phyloP scores from a whole-genome alignment of 441 rosid genomes.

The Gossypium gossypioides region DNA sequence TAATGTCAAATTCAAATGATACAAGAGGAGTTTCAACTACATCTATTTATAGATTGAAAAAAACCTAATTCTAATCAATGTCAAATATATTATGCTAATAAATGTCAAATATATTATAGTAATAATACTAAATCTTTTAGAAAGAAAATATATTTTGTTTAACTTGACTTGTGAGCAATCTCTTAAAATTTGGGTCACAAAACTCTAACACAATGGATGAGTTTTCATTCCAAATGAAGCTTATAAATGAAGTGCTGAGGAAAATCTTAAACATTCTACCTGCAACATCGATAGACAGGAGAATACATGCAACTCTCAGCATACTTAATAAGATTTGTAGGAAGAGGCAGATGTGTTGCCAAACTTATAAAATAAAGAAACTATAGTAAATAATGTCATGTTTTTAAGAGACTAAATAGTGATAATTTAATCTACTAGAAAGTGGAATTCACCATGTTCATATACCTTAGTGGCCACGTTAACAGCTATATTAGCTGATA shows the following conservation, averaged over 20 bases:
- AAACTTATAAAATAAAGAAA: slow-evolving; percentile 27
- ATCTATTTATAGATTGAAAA: too few species aligned
- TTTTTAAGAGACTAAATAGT: too few species aligned
- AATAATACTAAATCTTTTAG: too few species aligned
- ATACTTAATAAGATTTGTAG: slow-evolving; percentile 40
- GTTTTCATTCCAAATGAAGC: background rate
- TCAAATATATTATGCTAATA: too few species aligned
- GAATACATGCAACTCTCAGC: slow-evolving; percentile 67
- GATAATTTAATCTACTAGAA: background rate
- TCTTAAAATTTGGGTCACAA: too few species aligned
- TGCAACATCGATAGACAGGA: slow-evolving; percentile 45
- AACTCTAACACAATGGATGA: background rate
- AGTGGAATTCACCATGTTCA: slow-evolving; percentile 39
- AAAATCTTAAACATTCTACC: slow-evolving; percentile 16
- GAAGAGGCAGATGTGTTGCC: slow-evolving; percentile 54
- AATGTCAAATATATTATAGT: too few species aligned
- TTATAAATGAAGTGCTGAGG: background rate
- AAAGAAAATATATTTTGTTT: too few species aligned
- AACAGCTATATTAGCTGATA: slow-evolving; percentile 54
- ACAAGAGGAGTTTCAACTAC: too few species aligned
- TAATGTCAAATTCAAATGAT: too few species aligned
- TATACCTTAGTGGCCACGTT: slow-evolving; percentile 58
- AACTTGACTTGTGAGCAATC: too few species aligned
- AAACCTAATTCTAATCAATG: too few species aligned
- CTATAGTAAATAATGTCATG: too few species aligned